A percentile compares a stretch with the other conserved stretches of the same genome.
Evolutionary conservation across 2,329 filamentous ascomycete species (phyloP).

Genomic region (Didymella segeticola): DNA sequence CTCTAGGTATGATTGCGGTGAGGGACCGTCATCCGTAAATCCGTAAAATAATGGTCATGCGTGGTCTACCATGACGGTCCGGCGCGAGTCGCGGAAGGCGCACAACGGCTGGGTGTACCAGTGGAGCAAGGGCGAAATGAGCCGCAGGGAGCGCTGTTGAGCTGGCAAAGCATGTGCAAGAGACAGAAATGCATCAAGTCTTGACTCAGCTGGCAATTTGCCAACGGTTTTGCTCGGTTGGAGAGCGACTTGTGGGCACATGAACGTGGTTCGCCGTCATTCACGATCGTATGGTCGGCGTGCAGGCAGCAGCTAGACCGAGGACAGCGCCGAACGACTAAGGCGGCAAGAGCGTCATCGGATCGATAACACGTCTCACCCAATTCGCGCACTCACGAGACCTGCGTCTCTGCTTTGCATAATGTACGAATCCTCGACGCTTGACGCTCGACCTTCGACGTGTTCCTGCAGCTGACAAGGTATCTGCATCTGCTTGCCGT

Average conservation of each 20-base stretch:
- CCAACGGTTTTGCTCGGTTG: slow-evolving; percentile 7
- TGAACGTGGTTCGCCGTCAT: slow-evolving; percentile 22
- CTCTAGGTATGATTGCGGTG: slow-evolving; percentile 19
- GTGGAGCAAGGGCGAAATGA: slow-evolving; percentile 5
- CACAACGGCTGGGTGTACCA: slow-evolving; percentile 18
- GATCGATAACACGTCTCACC: slow-evolving; percentile 21
- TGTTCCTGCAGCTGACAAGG: slow-evolving; percentile 16
- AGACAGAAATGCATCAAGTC: slow-evolving; percentile 2
- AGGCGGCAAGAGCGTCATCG: slow-evolving; percentile 22
- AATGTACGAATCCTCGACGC: slow-evolving; percentile 1
- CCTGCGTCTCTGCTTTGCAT: slow-evolving; percentile 10
- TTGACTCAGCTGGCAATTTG: neutral
- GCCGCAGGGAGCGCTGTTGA: neutral
- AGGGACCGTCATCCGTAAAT: slow-evolving; percentile 19
- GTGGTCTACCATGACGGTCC: slow-evolving; percentile 10
- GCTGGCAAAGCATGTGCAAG: slow-evolving; percentile 13
- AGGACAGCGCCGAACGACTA: too few species aligned
- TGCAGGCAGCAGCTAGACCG: slow-evolving; percentile 13
- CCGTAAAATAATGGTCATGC: too few species aligned
- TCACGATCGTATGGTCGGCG: neutral
- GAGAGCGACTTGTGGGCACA: slow-evolving; percentile 6
- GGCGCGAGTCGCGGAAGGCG: slow-evolving; percentile 31
- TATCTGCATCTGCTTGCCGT: slow-evolving; percentile 3
- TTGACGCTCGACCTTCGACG: slow-evolving; percentile 7
- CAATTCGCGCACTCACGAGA: slow-evolving; percentile 13